Percentiles rank a stretch among this genome's conserved stretches.
These are phyloP conservation scores for Apiotrichum montevideense DNA, from an alignment of 1,284 basidiomycete genomes.

Conservation along the genomic window DNA sequence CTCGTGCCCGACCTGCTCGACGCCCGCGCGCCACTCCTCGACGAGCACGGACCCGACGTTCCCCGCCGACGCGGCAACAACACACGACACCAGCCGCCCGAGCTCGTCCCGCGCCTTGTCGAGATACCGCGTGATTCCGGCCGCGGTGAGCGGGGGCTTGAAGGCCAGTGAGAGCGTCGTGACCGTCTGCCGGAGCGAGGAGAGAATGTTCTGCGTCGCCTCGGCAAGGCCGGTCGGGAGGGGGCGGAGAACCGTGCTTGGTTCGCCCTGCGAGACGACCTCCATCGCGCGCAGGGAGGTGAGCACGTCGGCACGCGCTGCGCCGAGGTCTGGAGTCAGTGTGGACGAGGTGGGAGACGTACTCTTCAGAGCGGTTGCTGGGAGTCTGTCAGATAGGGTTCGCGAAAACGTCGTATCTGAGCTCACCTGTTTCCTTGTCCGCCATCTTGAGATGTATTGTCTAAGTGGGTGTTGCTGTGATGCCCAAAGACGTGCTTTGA, in stretches of 20 bases:
- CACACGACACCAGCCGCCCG: constrained; percentile 29
- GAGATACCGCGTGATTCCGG: constrained; percentile 29
- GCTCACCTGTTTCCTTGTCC: no score
- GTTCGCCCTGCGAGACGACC: background rate
- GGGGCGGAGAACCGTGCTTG: background rate
- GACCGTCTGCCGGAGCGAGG: constrained; percentile 20
- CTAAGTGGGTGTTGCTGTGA: no score
- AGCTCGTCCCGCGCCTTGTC: constrained; percentile 30
- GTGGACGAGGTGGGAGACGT: no score
- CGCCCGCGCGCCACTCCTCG: constrained; percentile 32
- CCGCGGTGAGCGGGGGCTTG: constrained; percentile 37
- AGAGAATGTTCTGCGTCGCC: constrained; percentile 21
- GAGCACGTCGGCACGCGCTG: background rate
- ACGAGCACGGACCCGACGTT: constrained; percentile 13
- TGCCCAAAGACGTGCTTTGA: no score
- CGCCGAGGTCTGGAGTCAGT: constrained; percentile 4
- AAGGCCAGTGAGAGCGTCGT: constrained; percentile 36
- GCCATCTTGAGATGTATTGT: no score
- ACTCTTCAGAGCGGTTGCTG: no score
- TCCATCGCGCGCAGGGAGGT: constrained; percentile 4
- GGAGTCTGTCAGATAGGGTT: no score
- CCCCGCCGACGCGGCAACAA: constrained; percentile 17
- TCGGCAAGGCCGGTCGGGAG: constrained; percentile 25
- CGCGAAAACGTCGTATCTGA: no score
- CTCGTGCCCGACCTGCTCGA: constrained; percentile 20